Conservation (phyloP, 176 grass and related monocot genomes). For the Avena atlantica region DNA sequence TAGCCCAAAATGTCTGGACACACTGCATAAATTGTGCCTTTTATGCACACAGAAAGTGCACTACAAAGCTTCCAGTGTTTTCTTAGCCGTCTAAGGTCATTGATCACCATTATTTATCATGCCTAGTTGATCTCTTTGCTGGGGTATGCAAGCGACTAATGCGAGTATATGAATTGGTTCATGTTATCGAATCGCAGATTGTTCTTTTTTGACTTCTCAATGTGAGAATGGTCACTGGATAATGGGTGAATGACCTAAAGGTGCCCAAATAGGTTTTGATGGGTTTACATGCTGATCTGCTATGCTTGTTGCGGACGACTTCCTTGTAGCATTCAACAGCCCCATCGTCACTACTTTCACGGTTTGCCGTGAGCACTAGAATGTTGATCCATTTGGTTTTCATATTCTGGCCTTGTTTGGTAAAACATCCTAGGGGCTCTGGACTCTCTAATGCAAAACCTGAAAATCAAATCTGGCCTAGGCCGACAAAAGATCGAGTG, state of each 20-base stretch:
- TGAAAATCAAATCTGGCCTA: no score
- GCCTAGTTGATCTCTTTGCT: background rate
- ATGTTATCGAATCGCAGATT: slow-evolving; percentile 24
- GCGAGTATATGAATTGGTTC: background rate
- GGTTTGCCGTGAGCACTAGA: background rate
- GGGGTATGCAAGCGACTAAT: background rate
- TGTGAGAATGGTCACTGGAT: background rate
- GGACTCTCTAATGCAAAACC: no score
- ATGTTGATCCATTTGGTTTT: background rate
- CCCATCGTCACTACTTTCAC: background rate
- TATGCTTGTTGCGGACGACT: background rate
- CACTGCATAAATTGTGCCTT: background rate
- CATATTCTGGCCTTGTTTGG: no score
- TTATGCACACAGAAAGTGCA: background rate
- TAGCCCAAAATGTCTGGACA: background rate
- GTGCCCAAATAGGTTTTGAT: slow-evolving; percentile 1
- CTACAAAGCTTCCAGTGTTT: background rate
- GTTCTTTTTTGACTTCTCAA: slow-evolving; percentile 1
- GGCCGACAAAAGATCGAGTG: no score
- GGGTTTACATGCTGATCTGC: background rate
- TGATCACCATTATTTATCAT: background rate
- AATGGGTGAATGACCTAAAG: background rate
- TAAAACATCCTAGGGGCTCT: no score
- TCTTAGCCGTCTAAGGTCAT: slow-evolving; percentile 2
- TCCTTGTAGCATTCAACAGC: background rate